Conservation (phyloP, 176 grass and related monocot genomes). For the Phyllostachys edulis region DNA sequence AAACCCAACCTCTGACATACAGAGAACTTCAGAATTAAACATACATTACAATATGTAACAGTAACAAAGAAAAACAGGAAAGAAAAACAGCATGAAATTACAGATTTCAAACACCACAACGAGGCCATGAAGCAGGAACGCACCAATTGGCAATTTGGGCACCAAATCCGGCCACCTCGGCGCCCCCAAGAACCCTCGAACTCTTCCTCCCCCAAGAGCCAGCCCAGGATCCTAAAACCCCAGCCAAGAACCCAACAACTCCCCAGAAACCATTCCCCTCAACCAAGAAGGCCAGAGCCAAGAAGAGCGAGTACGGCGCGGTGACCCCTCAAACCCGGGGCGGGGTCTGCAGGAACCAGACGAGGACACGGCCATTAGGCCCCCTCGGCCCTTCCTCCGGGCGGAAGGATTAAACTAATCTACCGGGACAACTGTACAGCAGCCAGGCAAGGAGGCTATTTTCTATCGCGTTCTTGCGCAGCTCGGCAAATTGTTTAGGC, state of each 20-base stretch:
- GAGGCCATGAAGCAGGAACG: not conserved
- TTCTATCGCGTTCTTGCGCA: slow-evolving; percentile 3
- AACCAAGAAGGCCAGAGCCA: slow-evolving; percentile 13
- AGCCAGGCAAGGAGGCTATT: not conserved
- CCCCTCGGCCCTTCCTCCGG: not conserved
- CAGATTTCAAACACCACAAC: not conserved
- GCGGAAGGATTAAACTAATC: slow-evolving; percentile 44
- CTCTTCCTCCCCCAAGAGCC: not conserved
- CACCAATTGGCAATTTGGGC: slow-evolving; percentile 1
- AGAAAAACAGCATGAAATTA: not conserved
- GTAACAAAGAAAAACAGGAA: not conserved
- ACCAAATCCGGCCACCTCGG: not conserved
- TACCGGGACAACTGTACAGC: slow-evolving; percentile 39
- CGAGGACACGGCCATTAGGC: slow-evolving; percentile 48
- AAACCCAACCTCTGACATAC: not conserved
- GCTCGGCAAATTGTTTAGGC: slow-evolving; percentile 21
- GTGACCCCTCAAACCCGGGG: slow-evolving; percentile 31
- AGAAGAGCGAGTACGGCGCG: slow-evolving; percentile 13
- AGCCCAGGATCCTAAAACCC: not conserved
- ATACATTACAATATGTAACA: not conserved
- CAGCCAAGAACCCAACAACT: slow-evolving; percentile 28
- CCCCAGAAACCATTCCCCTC: slow-evolving; percentile 25
- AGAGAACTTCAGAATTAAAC: not conserved
- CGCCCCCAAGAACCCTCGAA: not conserved
- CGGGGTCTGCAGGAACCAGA: slow-evolving; percentile 40